Conservation (phyloP, 495 filamentous ascomycete species). For the Staphylotrichum longicolle region DNA sequence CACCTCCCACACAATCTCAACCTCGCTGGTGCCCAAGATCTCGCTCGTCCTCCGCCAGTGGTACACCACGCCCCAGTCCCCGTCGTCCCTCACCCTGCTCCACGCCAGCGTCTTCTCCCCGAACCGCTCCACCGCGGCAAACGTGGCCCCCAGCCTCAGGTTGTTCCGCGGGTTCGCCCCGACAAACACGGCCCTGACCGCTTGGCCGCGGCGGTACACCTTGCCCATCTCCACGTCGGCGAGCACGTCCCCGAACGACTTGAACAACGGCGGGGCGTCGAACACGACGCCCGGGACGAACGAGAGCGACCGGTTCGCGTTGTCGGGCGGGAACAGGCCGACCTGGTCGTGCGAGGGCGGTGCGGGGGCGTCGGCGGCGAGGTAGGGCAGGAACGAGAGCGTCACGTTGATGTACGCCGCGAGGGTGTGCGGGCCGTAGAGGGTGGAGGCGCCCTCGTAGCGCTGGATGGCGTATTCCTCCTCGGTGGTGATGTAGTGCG, state of each 20-base stretch:
- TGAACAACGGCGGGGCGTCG: constrained; percentile 69
- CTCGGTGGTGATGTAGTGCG: constrained; percentile 91
- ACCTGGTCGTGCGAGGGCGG: constrained; percentile 47
- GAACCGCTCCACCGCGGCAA: constrained; percentile 71
- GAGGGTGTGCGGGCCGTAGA: constrained; percentile 90
- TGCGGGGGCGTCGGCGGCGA: constrained; percentile 48
- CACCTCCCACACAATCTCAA: constrained; percentile 76
- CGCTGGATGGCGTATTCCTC: constrained; percentile 89
- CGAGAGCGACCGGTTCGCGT: constrained; percentile 72
- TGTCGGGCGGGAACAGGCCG: constrained; percentile 72
- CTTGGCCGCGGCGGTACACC: constrained; percentile 57
- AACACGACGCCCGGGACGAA: constrained; percentile 80
- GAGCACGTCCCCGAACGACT: constrained; percentile 71
- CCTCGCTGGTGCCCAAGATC: constrained; percentile 74
- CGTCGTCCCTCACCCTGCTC: constrained; percentile 66
- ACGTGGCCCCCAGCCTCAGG: constrained; percentile 73
- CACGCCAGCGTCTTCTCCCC: constrained; percentile 43
- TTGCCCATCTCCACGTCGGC: constrained; percentile 52
- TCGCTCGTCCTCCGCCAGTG: constrained; percentile 73
- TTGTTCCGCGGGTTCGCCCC: constrained; percentile 92
- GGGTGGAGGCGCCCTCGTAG: constrained; percentile 92
- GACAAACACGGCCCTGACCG: constrained; percentile 67
- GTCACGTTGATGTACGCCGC: constrained; percentile 89
- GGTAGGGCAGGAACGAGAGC: constrained; percentile 66
- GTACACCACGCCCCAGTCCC: constrained; percentile 78